These are phyloP conservation scores for Ulota crispa DNA, from an alignment of 225 moss, liverwort and hornwort species.

Conservation along the genomic window DNA sequence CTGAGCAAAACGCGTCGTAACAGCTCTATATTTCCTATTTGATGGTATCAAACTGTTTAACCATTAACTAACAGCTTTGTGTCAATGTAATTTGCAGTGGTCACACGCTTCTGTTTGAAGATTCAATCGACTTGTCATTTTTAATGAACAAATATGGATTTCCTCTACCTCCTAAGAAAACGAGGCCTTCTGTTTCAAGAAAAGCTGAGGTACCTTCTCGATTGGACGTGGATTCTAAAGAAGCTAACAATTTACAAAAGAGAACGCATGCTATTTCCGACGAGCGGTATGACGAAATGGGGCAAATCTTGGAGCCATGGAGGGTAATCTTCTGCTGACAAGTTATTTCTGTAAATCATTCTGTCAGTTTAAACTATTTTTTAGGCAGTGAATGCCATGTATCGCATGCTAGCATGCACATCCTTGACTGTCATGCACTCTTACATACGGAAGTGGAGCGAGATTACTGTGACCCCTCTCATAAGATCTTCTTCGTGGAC, in stretches of 20 bases:
- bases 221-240: not conserved
- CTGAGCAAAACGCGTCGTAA: not conserved
- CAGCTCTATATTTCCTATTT: not conserved
- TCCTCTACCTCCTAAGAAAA: slow-evolving; percentile 35
- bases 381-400: not conserved
- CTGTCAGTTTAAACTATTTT: not conserved
- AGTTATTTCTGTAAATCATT: not conserved
- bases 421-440: not conserved
- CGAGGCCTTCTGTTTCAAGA: not conserved
- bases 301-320: slow-evolving; percentile 80
- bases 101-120: slow-evolving; percentile 78
- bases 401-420: not conserved
- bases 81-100: slow-evolving; percentile 50
- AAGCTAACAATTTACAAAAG: slow-evolving; percentile 24
- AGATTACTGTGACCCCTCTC: not conserved
- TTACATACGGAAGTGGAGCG: not conserved
- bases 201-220: slow-evolving; percentile 19
- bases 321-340: slow-evolving; percentile 44
- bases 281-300: slow-evolving; percentile 85
- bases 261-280: slow-evolving; percentile 64
- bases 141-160: slow-evolving; percentile 69
- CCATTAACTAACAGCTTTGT: not conserved
- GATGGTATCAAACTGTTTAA: not conserved
- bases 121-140: slow-evolving; percentile 52
- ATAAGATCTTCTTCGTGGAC: not conserved